Conservation (phyloP, 495 filamentous ascomycete species). For the Aspergillus egyptiacus region DNA sequence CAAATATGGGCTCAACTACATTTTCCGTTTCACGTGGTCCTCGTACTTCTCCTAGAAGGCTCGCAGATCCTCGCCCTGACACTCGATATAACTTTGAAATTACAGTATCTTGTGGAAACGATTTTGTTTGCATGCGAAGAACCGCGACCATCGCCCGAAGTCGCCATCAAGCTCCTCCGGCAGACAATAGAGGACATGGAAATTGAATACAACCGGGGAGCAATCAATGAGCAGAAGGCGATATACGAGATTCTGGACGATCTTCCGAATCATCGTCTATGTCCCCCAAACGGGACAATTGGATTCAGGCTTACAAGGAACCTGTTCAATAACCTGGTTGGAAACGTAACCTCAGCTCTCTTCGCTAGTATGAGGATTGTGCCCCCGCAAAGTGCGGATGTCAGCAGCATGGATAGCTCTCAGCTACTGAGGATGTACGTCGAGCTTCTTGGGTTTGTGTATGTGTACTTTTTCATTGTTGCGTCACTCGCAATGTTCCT, state of each 20-base stretch:
- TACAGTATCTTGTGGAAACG: slow-evolving; percentile 35
- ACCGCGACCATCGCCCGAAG: slow-evolving; percentile 24
- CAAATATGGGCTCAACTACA: slow-evolving; percentile 62
- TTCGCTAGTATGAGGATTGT: slow-evolving; percentile 41
- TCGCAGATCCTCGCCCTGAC: slow-evolving; percentile 38
- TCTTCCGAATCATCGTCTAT: slow-evolving; percentile 29
- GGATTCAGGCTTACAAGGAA: slow-evolving; percentile 23
- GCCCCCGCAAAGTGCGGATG: slow-evolving; percentile 26
- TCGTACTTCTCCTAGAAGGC: slow-evolving; percentile 60
- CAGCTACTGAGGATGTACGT: slow-evolving; percentile 36
- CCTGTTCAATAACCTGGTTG: slow-evolving; percentile 28
- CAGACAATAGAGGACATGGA: slow-evolving; percentile 41
- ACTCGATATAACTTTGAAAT: slow-evolving; percentile 36
- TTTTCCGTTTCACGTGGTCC: slow-evolving; percentile 62
- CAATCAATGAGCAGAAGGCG: slow-evolving; percentile 28
- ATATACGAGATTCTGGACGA: slow-evolving; percentile 31
- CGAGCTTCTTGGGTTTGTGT: slow-evolving; percentile 37
- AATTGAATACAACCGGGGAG: slow-evolving; percentile 35
- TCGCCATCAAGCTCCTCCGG: slow-evolving; percentile 29
- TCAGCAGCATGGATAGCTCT: slow-evolving; percentile 25
- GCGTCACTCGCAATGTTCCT: slow-evolving; percentile 33
- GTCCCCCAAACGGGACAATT: slow-evolving; percentile 17
- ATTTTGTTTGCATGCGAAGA: slow-evolving; percentile 38
- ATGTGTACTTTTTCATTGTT: slow-evolving; percentile 38
- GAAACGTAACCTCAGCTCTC: slow-evolving; percentile 39